A percentile compares a stretch with the other conserved stretches of the same genome.
Evolutionary conservation across 2,329 filamentous ascomycete species (phyloP).

Genomic region (Nothopassalora personata): DNA sequence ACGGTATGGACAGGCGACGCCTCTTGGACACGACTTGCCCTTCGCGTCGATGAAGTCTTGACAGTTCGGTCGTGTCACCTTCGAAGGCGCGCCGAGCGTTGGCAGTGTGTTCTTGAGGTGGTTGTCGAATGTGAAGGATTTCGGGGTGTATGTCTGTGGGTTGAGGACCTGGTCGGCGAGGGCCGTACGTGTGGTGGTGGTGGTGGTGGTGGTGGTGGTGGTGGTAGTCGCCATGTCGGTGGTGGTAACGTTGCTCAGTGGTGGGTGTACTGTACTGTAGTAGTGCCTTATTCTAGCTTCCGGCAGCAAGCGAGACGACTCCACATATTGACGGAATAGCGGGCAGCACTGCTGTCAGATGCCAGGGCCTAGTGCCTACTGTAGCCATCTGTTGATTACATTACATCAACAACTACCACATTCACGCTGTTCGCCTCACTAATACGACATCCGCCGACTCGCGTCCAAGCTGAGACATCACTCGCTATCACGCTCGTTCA

Average conservation of each 20-base stretch:
- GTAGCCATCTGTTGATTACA: background rate
- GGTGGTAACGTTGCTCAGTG: background rate
- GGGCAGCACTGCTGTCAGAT: background rate
- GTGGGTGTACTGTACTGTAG: too few species aligned
- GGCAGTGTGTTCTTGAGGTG: conserved; percentile 29
- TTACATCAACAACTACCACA: conserved; percentile 2
- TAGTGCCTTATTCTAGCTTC: background rate
- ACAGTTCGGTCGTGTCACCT: conserved; percentile 59
- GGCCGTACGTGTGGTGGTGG: conserved; percentile 17
- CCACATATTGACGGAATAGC: background rate
- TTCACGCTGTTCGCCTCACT: background rate
- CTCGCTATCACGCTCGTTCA: background rate
- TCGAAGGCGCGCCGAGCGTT: conserved; percentile 31
- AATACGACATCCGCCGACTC: background rate
- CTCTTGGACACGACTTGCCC: conserved; percentile 72
- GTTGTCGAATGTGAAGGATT: conserved; percentile 31
- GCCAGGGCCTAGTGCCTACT: background rate
- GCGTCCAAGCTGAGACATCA: background rate
- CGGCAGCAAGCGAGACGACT: background rate
- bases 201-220: background rate
- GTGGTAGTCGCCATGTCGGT: conserved; percentile 7
- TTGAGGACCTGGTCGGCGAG: conserved; percentile 30
- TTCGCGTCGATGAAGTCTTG: conserved; percentile 79
- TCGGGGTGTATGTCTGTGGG: conserved; percentile 25
- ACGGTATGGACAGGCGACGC: conserved; percentile 77